A percentile compares a stretch with the other conserved stretches of the same genome.
These are phyloP conservation scores for Luvunga scandens DNA, from an alignment of 345 rosid species.

Conservation along the genomic window DNA sequence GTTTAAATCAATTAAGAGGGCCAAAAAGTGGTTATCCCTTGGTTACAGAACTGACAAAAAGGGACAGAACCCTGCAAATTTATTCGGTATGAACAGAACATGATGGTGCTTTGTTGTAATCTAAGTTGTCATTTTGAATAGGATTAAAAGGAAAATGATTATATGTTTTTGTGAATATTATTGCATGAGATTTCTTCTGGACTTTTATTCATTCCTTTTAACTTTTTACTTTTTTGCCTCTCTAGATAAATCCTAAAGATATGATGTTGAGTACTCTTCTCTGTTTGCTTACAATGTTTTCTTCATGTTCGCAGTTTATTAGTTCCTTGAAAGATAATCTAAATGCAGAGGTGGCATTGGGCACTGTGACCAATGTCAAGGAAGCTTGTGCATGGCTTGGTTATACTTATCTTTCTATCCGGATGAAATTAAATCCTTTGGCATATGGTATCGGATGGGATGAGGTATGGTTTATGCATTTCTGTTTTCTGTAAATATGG, in stretches of 20 bases:
- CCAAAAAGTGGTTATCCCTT: not conserved
- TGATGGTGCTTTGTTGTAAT: not conserved
- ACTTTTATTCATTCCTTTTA: not conserved
- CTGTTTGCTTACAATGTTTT: conserved; percentile 1
- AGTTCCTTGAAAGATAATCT: conserved; percentile 89
- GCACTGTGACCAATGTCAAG: conserved; percentile 96
- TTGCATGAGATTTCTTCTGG: not conserved
- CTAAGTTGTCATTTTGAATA: not conserved
- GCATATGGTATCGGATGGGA: conserved; percentile 99
- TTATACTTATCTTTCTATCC: conserved; percentile 89
- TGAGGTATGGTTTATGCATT: conserved; percentile 50
- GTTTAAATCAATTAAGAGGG: not conserved
- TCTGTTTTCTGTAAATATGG: not conserved
- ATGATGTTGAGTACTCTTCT: not conserved
- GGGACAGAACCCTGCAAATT: not conserved
- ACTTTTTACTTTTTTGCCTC: not conserved
- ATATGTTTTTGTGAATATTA: not conserved
- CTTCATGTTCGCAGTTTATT: conserved; percentile 67
- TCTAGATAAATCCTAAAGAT: not conserved
- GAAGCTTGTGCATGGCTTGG: conserved; percentile 99
- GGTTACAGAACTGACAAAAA: not conserved
- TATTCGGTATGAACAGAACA: not conserved
- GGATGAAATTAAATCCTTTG: conserved; percentile 94
- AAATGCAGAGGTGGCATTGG: conserved; percentile 97
- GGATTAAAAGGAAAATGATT: not conserved